Conservation (phyloP, 345 rosid species). For the Citrus australasica region DNA sequence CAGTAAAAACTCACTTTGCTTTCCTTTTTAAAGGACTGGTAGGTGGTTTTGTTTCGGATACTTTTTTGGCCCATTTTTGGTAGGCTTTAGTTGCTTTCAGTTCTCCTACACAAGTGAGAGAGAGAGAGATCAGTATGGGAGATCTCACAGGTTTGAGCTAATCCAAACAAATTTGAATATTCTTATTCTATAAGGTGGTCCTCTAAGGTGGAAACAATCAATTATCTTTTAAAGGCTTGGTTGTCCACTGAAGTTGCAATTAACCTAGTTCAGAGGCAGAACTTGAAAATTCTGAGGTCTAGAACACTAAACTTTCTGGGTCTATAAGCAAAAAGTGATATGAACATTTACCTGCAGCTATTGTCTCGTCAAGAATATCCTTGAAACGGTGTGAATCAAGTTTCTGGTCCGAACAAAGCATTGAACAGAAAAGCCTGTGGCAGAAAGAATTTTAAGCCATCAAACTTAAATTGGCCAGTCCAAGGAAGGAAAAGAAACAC, state of each 20-base stretch:
- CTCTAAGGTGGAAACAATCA: neutral
- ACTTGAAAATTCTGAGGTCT: neutral
- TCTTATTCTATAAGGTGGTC: neutral
- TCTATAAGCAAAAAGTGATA: neutral
- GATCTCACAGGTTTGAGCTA: neutral
- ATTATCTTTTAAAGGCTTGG: neutral
- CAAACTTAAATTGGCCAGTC: neutral
- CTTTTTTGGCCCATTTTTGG: slow-evolving; percentile 71
- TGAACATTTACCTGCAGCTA: slow-evolving; percentile 52
- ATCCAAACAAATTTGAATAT: neutral
- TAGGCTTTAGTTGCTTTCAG: slow-evolving; percentile 70
- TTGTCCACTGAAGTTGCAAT: neutral
- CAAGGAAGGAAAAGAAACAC: neutral
- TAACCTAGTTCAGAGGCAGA: neutral
- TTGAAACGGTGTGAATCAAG: slow-evolving; percentile 89
- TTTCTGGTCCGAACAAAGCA: slow-evolving; percentile 87
- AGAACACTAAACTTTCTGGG: neutral
- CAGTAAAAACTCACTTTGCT: slow-evolving; percentile 49
- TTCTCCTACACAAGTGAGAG: slow-evolving; percentile 45
- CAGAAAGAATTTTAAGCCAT: slow-evolving; percentile 10
- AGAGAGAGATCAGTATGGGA: neutral
- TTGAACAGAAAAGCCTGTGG: slow-evolving; percentile 79
- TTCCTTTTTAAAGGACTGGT: slow-evolving; percentile 49
- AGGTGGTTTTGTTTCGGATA: slow-evolving; percentile 69
- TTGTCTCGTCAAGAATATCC: slow-evolving; percentile 69